Percentiles rank a stretch among this genome's conserved stretches.
phyloP scores from a whole-genome alignment of 192 early-diverging fungal genomes.

The Spizellomyces sp. region DNA sequence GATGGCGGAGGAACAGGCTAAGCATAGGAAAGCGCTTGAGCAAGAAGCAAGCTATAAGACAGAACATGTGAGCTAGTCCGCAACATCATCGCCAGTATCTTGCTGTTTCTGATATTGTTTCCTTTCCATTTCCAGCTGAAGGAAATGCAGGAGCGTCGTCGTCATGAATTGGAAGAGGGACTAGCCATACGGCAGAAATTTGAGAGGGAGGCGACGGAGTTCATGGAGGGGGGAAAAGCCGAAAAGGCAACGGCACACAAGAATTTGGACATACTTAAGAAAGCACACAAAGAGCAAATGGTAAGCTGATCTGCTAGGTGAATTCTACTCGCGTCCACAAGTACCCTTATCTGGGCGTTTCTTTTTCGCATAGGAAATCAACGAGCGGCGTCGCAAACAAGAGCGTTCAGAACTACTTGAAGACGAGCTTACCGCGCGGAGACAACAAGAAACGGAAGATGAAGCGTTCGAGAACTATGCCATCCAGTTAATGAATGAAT shows the following conservation, averaged over 20 bases:
- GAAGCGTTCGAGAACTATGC: constrained; percentile 41
- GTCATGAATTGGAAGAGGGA: constrained; percentile 13
- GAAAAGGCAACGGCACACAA: background rate
- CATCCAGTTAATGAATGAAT: constrained; percentile 27
- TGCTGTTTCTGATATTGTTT: background rate
- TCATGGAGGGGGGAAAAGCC: background rate
- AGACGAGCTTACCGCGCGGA: background rate
- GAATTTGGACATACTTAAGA: constrained; percentile 14
- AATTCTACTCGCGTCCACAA: background rate
- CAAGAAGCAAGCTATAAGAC: background rate
- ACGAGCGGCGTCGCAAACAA: constrained; percentile 5
- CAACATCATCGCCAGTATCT: background rate
- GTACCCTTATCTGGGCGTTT: background rate
- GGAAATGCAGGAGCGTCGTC: background rate
- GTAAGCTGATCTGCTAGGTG: constrained; percentile 5
- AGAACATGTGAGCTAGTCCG: constrained; percentile 2
- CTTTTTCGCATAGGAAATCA: background rate
- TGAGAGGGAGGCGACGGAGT: constrained; percentile 11
- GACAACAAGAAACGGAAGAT: constrained; percentile 22
- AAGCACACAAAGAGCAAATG: constrained; percentile 23
- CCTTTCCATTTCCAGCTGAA: background rate
- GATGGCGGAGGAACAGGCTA: constrained; percentile 4
- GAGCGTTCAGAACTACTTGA: constrained; percentile 2
- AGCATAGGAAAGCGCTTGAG: background rate
- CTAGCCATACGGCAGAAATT: background rate